phyloP scores from a whole-genome alignment of 352 stramenopile species.

The Discostella stelligera region DNA sequence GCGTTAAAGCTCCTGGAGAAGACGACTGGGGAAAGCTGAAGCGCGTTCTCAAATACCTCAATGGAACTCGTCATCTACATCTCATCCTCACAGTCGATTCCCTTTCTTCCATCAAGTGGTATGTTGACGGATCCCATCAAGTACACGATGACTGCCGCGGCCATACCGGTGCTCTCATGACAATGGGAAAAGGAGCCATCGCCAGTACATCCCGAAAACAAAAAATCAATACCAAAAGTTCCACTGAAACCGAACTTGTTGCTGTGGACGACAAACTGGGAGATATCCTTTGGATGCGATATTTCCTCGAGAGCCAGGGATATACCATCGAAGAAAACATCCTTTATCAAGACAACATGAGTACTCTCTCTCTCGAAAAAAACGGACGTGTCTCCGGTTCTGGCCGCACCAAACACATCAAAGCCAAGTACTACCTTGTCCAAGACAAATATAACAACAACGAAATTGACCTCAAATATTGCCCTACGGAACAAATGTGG shows the following conservation, averaged over 20 bases:
- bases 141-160: conserved; percentile 21
- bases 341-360: background rate
- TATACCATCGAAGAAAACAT: too few relatives aligned
- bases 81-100: conserved; percentile 6
- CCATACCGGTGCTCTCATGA: conserved; percentile 44
- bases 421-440: background rate
- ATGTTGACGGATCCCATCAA: conserved; percentile 38
- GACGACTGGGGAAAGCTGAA: background rate
- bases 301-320: too few relatives aligned
- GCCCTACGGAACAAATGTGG: background rate
- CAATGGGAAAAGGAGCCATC: conserved; percentile 18
- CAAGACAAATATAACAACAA: background rate
- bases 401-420: background rate
- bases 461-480: background rate
- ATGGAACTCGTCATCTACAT: conserved; percentile 2
- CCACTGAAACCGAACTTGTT: conserved; percentile 18
- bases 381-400: conserved; percentile 2
- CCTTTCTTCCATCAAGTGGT: conserved; percentile 3
- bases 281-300: too few relatives aligned
- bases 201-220: conserved; percentile 22
- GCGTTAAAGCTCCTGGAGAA: conserved; percentile 33
- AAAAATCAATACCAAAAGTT: conserved; percentile 44
- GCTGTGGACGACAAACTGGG: background rate
- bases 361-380: conserved; percentile 20
- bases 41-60: too few relatives aligned